Evolutionary conservation across 345 rosid species (phyloP).

Genomic region (Aethionema arabicum): DNA sequence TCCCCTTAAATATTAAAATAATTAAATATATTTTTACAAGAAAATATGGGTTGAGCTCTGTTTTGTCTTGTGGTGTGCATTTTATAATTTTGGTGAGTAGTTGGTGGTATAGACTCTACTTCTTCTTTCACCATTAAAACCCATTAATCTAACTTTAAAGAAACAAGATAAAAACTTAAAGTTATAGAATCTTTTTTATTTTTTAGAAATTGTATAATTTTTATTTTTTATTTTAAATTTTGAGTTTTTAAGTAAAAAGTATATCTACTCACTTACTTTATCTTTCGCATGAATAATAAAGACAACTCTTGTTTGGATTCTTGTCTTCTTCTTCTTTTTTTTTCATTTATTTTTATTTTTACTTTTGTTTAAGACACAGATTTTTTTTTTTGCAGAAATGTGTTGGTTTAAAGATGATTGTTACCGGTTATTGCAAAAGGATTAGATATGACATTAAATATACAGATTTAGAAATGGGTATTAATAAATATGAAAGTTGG

Average conservation of each 20-base stretch:
- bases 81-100: slow-evolving; percentile 15
- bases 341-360: background rate
- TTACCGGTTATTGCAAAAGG: slow-evolving; percentile 4
- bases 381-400: background rate
- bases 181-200: background rate
- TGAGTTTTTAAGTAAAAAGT: slow-evolving; percentile 4
- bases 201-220: no score
- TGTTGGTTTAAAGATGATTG: slow-evolving; percentile 6
- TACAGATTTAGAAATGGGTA: slow-evolving; percentile 3
- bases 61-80: slow-evolving; percentile 21
- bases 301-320: slow-evolving; percentile 23
- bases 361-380: slow-evolving; percentile 1
- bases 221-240: background rate
- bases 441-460: background rate
- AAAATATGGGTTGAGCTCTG: no score
- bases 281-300: slow-evolving; percentile 17
- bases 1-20: background rate
- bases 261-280: background rate
- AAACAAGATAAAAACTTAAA: background rate
- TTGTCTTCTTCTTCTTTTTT: background rate
- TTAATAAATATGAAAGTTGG: slow-evolving; percentile 11
- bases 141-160: slow-evolving; percentile 9
- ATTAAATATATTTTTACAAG: no score
- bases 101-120: slow-evolving; percentile 27
- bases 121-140: slow-evolving; percentile 1